Conservation (phyloP, 106 monocot species). For the Xerophyta viscosa region DNA sequence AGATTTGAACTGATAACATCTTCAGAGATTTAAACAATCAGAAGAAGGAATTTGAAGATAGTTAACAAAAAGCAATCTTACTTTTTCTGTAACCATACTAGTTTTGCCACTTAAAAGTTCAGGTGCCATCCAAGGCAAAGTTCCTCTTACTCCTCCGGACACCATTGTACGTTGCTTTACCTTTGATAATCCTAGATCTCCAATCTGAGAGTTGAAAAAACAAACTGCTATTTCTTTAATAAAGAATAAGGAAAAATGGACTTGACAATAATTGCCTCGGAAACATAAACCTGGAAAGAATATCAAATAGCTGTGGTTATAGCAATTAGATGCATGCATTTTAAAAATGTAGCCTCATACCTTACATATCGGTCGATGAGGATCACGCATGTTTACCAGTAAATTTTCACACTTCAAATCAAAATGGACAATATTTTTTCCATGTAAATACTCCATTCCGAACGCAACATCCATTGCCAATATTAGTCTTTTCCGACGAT, state of each 20-base stretch:
- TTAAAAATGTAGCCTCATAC: conserved; percentile 19
- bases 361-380: conserved; percentile 93
- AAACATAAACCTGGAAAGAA: background rate
- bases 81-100: conserved; percentile 89
- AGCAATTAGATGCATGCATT: no score
- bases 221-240: background rate
- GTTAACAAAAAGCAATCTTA: conserved; percentile 14
- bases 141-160: conserved; percentile 94
- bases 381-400: conserved; percentile 92
- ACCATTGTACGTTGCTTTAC: conserved; percentile 90
- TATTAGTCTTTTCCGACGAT: conserved; percentile 88
- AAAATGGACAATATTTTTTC: conserved; percentile 95
- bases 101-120: conserved; percentile 86
- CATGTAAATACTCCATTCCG: conserved; percentile 98
- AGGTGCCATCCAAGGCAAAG: conserved; percentile 99
- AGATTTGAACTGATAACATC: no score
- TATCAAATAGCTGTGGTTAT: background rate
- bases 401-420: conserved; percentile 97
- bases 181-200: conserved; percentile 93
- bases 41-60: no score
- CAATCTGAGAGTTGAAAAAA: conserved; percentile 46
- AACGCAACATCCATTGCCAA: conserved; percentile 95
- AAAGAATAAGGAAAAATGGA: background rate
- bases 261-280: no score
- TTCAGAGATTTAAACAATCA: no score